Base-by-base conservation (phyloP, 1,139 yeast genomes). In the Arxiozyma telluris region DNA sequence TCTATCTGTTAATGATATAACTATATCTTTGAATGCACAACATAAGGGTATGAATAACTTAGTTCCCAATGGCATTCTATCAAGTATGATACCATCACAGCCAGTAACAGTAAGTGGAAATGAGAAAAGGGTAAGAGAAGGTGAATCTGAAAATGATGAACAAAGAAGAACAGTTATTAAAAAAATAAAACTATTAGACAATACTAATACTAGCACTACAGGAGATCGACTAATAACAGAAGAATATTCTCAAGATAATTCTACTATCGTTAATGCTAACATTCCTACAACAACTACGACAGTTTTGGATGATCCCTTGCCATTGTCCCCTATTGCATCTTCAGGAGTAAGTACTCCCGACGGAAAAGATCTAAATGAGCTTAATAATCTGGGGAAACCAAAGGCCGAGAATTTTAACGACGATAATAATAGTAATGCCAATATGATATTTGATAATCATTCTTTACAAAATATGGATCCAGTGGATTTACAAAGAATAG, bases 401-500 rank as follows among this genome's bases (percentile, higher is more conserved):
- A 45, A 21, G 23, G 17, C 21, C 11, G 20, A 47, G 20, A 17
- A 38, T 27, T 18, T 41, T 8, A 34, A 30, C 9, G 25, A 23
- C 41, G 38, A 46, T 42, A 30, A 15, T 7, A 45, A 22, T 30
- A 30, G 25, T 11, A 38, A 41, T 41, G 20, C 27, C 27, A 23
- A 25, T 30, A 34, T 41, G 7, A 20, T 41, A 17, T 18, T 45
- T 30, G 30, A 45, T 18, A 45, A 30, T 20, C 47, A 45, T 45
- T 30, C 11, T 17, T 45, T 53, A 18, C 44, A 47, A 42, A 45
- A 53, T 41, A 21, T 50, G 34, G 30, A 50, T 4, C 48, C 53
- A 11, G 17, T 27, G 0, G 54, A 54, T 8, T 58, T 58, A 47
- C 63, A 60, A 49, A 59, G 64, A 51, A 56, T 84, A 51, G 73